Percentiles rank a stretch among this genome's conserved stretches.
Conservation (phyloP, 768 basidiomycete species). For the Suillus luteus region DNA sequence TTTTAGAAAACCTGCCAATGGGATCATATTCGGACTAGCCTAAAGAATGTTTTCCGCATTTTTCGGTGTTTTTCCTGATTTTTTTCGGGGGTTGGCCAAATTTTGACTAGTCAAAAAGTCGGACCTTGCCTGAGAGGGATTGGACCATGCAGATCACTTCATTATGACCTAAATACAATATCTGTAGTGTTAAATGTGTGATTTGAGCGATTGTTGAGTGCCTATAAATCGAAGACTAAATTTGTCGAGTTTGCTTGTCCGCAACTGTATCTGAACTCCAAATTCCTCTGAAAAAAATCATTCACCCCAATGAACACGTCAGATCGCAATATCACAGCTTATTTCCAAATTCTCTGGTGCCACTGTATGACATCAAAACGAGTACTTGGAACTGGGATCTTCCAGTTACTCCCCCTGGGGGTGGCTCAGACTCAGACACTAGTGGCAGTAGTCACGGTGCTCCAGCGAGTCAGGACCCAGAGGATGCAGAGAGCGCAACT, state of each 20-base stretch:
- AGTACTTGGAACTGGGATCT: background rate
- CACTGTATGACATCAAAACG: background rate
- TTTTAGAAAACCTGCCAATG: background rate
- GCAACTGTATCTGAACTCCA: background rate
- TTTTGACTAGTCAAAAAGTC: background rate
- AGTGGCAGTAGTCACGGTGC: background rate
- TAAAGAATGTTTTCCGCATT: background rate
- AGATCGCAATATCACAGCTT: background rate
- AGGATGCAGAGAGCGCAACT: background rate
- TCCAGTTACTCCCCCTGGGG: background rate
- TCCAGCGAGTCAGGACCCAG: background rate
- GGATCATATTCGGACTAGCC: background rate
- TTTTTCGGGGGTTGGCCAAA: background rate
- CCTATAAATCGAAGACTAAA: background rate
- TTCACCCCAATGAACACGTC: background rate
- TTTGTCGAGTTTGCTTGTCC: background rate
- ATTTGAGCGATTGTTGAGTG: background rate
- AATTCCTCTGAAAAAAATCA: background rate
- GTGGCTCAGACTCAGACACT: background rate
- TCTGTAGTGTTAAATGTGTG: background rate
- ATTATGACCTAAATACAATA: background rate
- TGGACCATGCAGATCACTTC: background rate
- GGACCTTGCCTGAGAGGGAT: background rate
- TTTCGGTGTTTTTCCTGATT: background rate
- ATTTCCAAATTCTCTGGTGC: background rate